Conservation (phyloP, 768 basidiomycete genomes). For the Lyophyllum decastes region DNA sequence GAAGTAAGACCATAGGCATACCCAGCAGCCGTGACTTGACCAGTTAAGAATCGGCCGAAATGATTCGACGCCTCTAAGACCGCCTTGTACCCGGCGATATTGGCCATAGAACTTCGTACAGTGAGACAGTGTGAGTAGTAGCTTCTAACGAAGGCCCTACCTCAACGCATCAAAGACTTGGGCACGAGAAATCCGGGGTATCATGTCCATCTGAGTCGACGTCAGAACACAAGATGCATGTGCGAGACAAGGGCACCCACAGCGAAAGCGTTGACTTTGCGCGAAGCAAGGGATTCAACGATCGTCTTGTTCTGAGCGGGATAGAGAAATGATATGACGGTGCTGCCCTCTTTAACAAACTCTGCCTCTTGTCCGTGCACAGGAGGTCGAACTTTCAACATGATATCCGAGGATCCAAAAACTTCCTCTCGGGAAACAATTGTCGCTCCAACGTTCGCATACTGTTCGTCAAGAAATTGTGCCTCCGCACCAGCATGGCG, state of each 20-base stretch:
- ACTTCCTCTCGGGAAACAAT: constrained; percentile 73
- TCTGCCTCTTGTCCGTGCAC: constrained; percentile 60
- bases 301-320: constrained; percentile 78
- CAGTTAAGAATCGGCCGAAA: constrained; percentile 87
- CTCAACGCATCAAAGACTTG: constrained; percentile 90
- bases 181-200: constrained; percentile 88
- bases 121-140: constrained; percentile 4
- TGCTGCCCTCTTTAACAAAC: constrained; percentile 70
- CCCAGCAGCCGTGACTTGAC: constrained; percentile 91
- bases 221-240: not conserved
- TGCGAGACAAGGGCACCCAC: constrained; percentile 28
- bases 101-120: constrained; percentile 79
- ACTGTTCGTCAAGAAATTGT: constrained; percentile 82
- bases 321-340: constrained; percentile 82
- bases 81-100: constrained; percentile 92
- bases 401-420: constrained; percentile 70
- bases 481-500: constrained; percentile 68
- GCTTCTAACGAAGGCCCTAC: constrained; percentile 33
- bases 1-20: constrained; percentile 36
- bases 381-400: constrained; percentile 86
- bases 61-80: constrained; percentile 89
- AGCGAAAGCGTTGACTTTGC: constrained; percentile 73
- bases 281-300: constrained; percentile 67
- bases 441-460: constrained; percentile 75
- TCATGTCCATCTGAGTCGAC: constrained; percentile 74